Conservation (phyloP, 371 early-diverging fungal genomes). For the Mortierella sp. region DNA sequence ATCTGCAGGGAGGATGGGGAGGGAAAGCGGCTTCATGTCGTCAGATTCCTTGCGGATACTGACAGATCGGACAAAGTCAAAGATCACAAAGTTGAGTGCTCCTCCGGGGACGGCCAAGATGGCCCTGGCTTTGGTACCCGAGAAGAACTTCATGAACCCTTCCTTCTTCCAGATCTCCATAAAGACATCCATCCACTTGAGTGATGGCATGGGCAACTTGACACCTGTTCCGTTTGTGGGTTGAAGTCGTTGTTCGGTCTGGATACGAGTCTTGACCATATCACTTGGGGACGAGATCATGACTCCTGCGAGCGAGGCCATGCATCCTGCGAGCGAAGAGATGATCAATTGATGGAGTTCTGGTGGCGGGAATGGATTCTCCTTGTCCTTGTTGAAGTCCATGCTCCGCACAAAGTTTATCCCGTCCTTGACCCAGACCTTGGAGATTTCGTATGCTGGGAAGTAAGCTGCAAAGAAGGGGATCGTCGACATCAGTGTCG, state of each 20-base stretch:
- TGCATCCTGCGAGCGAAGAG: constrained; percentile 43
- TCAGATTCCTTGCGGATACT: constrained; percentile 30
- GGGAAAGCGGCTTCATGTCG: constrained; percentile 12
- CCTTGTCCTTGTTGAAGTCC: constrained; percentile 1
- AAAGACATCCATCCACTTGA: constrained; percentile 57
- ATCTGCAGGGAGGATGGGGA: constrained; percentile 12
- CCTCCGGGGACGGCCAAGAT: constrained; percentile 53
- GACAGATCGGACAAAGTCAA: constrained; percentile 56
- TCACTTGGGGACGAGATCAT: constrained; percentile 54
- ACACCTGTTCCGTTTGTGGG: constrained; percentile 40
- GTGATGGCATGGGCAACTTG: constrained; percentile 42
- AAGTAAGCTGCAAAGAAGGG: constrained; percentile 58
- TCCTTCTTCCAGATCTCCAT: constrained; percentile 55
- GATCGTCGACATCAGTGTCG: constrained; percentile 49
- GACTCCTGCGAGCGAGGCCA: constrained; percentile 47
- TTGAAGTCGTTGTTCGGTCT: constrained; percentile 50
- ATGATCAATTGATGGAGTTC: constrained; percentile 44
- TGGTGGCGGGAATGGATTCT: constrained; percentile 33
- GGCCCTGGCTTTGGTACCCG: constrained; percentile 49
- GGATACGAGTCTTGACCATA: constrained; percentile 56
- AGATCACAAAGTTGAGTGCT: constrained; percentile 58
- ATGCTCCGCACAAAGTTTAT: constrained; percentile 29
- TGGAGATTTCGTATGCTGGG: constrained; percentile 52
- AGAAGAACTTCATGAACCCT: constrained; percentile 49
- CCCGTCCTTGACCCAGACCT: constrained; percentile 36